phyloP scores from a whole-genome alignment of 495 filamentous ascomycete genomes.

The Cenococcum geophilum region DNA sequence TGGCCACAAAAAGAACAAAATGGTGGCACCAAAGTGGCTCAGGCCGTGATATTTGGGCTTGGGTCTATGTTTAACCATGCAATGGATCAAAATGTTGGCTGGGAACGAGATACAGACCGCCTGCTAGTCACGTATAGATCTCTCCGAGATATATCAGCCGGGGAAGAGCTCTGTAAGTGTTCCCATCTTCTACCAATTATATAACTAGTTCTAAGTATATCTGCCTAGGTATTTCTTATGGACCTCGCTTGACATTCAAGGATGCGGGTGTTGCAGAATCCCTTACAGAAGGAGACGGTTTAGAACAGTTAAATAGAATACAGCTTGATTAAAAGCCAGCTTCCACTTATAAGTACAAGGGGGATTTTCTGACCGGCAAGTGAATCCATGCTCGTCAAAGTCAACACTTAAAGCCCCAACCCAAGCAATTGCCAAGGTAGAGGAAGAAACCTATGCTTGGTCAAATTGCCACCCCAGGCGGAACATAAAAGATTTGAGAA shows the following conservation, averaged over 20 bases:
- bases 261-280: conserved; percentile 40
- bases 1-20: conserved; percentile 34
- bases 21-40: conserved; percentile 30
- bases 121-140: conserved; percentile 46
- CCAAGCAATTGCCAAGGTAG: background rate
- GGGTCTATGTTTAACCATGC: conserved; percentile 58
- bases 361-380: background rate
- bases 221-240: conserved; percentile 48
- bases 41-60: conserved; percentile 52
- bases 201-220: background rate
- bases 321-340: conserved; percentile 17
- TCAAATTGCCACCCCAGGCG: conserved; percentile 2
- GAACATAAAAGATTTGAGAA: background rate
- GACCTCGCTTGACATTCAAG: conserved; percentile 47
- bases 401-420: background rate
- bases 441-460: conserved; percentile 4
- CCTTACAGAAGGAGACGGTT: conserved; percentile 17
- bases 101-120: conserved; percentile 44
- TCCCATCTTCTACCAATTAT: background rate
- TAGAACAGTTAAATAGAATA: conserved; percentile 34
- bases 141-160: conserved; percentile 45
- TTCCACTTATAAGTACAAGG: background rate
- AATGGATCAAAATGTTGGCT: conserved; percentile 49
- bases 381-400: background rate
- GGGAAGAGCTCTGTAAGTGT: conserved; percentile 48